A percentile compares a stretch with the other conserved stretches of the same genome.
Evolutionary conservation across 495 filamentous ascomycete genomes (phyloP).

Genomic region (Darksidea phi): DNA sequence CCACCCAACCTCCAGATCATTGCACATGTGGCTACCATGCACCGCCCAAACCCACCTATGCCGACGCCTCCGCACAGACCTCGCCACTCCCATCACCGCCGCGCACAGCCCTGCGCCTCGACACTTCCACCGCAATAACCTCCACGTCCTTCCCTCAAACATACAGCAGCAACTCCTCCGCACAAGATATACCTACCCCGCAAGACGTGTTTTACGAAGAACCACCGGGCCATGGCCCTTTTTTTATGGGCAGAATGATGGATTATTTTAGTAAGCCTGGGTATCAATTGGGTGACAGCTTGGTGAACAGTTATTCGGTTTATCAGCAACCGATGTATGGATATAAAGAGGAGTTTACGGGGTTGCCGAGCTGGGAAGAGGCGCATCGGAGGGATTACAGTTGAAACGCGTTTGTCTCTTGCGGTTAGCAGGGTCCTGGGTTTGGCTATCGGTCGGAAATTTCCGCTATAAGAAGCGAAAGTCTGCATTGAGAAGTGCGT

Average conservation of each 20-base stretch:
- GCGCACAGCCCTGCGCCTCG: slow-evolving; percentile 8
- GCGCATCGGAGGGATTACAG: slow-evolving; percentile 4
- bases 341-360: background rate
- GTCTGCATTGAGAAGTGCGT: no score
- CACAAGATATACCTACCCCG: slow-evolving; percentile 5
- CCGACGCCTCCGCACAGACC: slow-evolving; percentile 27
- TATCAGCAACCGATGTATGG: background rate
- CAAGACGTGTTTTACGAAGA: background rate
- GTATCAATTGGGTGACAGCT: slow-evolving; percentile 26
- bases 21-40: slow-evolving; percentile 19
- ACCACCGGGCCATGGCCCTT: slow-evolving; percentile 11
- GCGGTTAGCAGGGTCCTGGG: no score
- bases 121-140: slow-evolving; percentile 3
- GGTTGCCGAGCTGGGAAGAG: background rate
- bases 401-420: no score
- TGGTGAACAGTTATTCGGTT: background rate
- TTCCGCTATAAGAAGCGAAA: no score
- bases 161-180: slow-evolving; percentile 4
- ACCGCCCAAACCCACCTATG: slow-evolving; percentile 8
- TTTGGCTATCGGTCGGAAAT: no score
- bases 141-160: background rate
- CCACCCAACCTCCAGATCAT: background rate
- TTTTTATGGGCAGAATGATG: slow-evolving; percentile 32
- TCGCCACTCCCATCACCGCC: slow-evolving; percentile 6
- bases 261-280: slow-evolving; percentile 31